Conservation (phyloP, 129 eudicot genomes). For the Deinandra increscens region DNA sequence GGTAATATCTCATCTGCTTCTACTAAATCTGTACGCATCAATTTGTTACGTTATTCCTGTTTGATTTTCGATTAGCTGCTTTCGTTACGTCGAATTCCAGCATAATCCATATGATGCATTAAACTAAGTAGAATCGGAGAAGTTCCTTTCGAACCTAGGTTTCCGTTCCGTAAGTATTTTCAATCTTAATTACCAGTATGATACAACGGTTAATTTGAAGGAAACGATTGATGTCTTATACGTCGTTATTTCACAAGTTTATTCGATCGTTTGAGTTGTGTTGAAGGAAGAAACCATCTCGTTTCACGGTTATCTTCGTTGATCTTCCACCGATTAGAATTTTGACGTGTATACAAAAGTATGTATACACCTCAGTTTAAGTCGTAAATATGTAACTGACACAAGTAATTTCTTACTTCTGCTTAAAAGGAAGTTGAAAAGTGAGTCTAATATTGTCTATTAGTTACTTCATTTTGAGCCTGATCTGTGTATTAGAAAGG, state of each 20-base stretch:
- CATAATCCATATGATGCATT: not conserved
- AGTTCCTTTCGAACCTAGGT: not conserved
- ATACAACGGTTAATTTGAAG: not conserved
- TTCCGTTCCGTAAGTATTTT: not conserved
- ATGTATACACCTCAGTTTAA: too few relatives aligned
- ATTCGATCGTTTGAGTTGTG: not conserved
- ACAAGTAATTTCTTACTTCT: not conserved
- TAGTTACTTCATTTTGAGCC: not conserved
- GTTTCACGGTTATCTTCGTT: not conserved
- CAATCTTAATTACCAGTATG: not conserved
- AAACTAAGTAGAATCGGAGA: not conserved
- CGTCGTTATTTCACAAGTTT: not conserved
- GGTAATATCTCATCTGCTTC: conserved; percentile 6
- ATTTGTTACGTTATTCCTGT: not conserved
- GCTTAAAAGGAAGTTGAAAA: not conserved
- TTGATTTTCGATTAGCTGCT: not conserved
- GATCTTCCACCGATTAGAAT: not conserved
- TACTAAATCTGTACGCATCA: not conserved
- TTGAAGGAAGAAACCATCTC: not conserved
- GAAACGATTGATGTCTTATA: not conserved
- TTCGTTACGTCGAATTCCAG: not conserved
- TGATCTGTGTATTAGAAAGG: not conserved
- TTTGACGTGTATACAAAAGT: not conserved
- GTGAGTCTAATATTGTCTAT: not conserved
- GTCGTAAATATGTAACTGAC: not conserved